Base-by-base conservation (phyloP, 352 stramenopile species). In the Thalassiosira sp. region DNA sequence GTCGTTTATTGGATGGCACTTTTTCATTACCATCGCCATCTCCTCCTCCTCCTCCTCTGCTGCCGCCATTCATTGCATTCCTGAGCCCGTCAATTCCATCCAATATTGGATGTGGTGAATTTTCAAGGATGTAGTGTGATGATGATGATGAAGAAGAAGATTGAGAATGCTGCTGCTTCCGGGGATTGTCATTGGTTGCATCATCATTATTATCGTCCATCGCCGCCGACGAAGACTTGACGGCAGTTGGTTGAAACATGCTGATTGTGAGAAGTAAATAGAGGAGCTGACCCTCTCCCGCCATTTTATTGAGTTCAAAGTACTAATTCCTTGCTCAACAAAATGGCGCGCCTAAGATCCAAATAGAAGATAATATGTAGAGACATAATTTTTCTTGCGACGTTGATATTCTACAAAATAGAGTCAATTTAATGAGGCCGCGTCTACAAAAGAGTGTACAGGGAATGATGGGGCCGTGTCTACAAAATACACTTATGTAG, bases 201-300 rank as follows among this genome's bases (percentile, higher is more conserved):
- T 35, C 22, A 2, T 31, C 25, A 43, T 33, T 51, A 25, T 45
- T 28, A 67, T 56, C 58, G 18, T 27, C 18, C 27, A 8, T 60
- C 16, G 8, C 25, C 1, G 10, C 33, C 3, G 10, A 7, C 28
- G n/a, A 2, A 27, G 42, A 59, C 37, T 59, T 69, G 13, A 35
- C 60, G 35, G 60, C 45, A 51, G 45, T 69, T 51, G 43, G 45
- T 37, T 49, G 28, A 51, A 57, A 69, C 60, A 65, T 65, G 35
- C n/a, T n/a, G n/a, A n/a, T n/a, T n/a, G n/a, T n/a, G n/a, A n/a
- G n/a, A n/a, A n/a, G n/a, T n/a, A n/a, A n/a, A n/a, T n/a, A n/a
- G n/a, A n/a, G n/a, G n/a, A n/a, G n/a, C n/a, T n/a, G n/a, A n/a
- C n/a, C n/a, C n/a, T n/a, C n/a, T n/a, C n/a, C n/a, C n/a, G n/a